phyloP scores from a whole-genome alignment of 768 basidiomycete genomes.

The Lentinula guzmanii region DNA sequence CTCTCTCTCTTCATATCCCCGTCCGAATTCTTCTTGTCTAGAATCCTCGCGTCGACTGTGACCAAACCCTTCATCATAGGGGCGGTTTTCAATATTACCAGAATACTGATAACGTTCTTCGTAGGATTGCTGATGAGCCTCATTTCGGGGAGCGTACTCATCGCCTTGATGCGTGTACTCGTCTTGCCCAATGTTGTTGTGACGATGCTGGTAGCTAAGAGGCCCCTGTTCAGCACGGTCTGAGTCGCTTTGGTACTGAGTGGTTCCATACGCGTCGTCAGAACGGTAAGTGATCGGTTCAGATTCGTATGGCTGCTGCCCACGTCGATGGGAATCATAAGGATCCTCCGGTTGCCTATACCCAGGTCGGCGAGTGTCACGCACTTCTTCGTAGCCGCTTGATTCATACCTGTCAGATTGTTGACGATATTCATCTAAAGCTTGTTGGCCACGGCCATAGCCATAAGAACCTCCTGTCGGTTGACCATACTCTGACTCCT shows the following conservation, averaged over 20 bases:
- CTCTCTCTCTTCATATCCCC: not conserved
- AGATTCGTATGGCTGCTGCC: not conserved
- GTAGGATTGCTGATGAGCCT: not conserved
- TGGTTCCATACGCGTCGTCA: not conserved
- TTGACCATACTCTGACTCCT: not conserved
- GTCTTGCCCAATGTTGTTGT: not conserved
- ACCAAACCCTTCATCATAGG: constrained; percentile 8
- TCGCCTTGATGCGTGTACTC: not conserved
- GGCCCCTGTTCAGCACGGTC: not conserved
- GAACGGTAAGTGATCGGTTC: not conserved
- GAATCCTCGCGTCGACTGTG: constrained; percentile 5
- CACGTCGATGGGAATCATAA: not conserved
- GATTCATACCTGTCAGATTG: not conserved
- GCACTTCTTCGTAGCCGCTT: not conserved
- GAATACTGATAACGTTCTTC: constrained; percentile 6
- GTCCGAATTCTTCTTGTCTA: constrained; percentile 13
- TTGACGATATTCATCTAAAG: too few relatives aligned
- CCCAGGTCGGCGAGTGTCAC: not conserved
- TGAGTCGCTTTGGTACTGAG: not conserved
- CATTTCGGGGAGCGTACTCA: not conserved
- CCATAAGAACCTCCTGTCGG: not conserved
- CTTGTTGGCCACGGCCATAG: not conserved
- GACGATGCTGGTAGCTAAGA: not conserved
- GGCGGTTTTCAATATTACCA: not conserved
- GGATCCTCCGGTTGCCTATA: not conserved